Base-by-base conservation (phyloP, 495 filamentous ascomycete species). In the Daldinia vernicosa region DNA sequence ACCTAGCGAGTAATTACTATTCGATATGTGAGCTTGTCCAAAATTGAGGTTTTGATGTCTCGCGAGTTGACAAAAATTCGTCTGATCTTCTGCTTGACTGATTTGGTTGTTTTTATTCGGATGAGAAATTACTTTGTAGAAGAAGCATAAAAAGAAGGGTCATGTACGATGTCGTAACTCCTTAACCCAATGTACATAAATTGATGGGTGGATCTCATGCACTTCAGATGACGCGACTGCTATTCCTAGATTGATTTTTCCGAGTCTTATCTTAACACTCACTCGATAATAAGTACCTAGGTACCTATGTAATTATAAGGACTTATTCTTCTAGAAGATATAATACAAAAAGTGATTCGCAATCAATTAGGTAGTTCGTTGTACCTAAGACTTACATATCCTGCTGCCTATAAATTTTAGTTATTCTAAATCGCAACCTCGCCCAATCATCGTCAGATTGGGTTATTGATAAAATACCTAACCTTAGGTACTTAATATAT, bases 201-300 rank as follows among this genome's bases (percentile, higher is more conserved):
- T n/a, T 53, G 24, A 63, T 69, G 53, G 14, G 54, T 37, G 54
- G 54, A 17, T 24, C 32, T 60, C 32, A 27, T 4, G 26, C 4
- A 39, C 28, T 45, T 39, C 27, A 11, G 55, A 60, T 60, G 50
- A 52, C 64, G 56, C 64, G 35, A 60, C n/a, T 26, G 22, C 17
- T n/a, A 14, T 33, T 17, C 54, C 60, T 22, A 59, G 59, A 60
- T 66, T 47, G 27, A 52, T 17, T 43, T 50, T 60, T 35, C 47
- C 17, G 32, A 2, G 51, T 7, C 11, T 28, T 30, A 28, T 28
- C 28, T 53, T 28, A 35, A 17, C 39, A 30, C 33, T 60, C 43
- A 66, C 24, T 4, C 11, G 17, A 27, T 53, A 52, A 4, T 4
- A 27, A 2, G 4, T 27, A 27, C 26, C 4, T 27, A 33, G 9